Evolutionary conservation across 73 alveolate species (phyloP).

Genomic region (Tetrahymena borealis): DNA sequence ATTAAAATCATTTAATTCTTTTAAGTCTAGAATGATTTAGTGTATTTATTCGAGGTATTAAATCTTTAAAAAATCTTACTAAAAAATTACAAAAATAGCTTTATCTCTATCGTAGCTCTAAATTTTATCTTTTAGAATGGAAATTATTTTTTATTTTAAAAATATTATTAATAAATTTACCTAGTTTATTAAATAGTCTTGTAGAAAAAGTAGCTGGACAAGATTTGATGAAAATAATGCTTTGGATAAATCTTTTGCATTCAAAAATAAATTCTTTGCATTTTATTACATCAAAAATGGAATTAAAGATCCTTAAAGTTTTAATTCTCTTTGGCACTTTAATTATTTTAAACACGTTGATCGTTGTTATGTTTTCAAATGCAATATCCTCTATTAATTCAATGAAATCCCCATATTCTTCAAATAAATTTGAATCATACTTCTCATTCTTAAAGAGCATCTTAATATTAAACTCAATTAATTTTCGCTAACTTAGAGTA

Average conservation of each 20-base stretch:
- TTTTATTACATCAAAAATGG: neutral
- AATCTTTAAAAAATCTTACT: neutral
- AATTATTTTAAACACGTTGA: neutral
- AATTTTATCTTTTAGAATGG: neutral
- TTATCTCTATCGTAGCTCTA: neutral
- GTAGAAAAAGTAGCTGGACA: neutral
- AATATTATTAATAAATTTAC: neutral
- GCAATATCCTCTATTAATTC: neutral
- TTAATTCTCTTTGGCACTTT: neutral
- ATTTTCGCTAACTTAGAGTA: neutral
- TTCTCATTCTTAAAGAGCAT: neutral
- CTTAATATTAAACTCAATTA: neutral
- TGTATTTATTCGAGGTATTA: neutral
- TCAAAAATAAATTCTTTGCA: neutral
- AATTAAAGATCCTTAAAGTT: neutral
- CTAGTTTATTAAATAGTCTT: neutral
- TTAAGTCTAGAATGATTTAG: neutral
- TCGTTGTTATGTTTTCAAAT: neutral
- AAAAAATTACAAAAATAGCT: neutral
- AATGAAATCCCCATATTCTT: neutral
- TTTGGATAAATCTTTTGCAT: neutral
- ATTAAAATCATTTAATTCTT: neutral
- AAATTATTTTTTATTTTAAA: neutral
- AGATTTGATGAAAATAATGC: neutral
- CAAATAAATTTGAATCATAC: neutral